Conservation (phyloP, 1,284 basidiomycete genomes). For the Kalmanozyma brasiliensis region DNA sequence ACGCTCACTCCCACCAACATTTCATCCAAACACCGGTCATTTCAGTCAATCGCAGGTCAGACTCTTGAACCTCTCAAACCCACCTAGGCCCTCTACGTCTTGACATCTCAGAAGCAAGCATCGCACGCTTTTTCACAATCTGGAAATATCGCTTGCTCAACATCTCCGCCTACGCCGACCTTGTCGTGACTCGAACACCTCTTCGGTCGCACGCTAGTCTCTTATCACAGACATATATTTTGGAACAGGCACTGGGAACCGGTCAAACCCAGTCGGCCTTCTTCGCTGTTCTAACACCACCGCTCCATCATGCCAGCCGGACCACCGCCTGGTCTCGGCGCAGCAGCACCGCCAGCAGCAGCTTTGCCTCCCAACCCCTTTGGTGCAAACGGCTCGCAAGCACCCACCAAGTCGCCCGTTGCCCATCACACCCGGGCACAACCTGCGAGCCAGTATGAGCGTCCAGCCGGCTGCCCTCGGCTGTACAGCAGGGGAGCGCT, state of each 20-base stretch:
- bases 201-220: too few species aligned
- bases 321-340: conserved; percentile 50
- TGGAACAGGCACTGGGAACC: conserved; percentile 24
- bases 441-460: conserved; percentile 17
- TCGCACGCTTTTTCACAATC: too few species aligned
- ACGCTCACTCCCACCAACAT: conserved; percentile 3
- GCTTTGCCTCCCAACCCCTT: conserved; percentile 49
- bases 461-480: conserved; percentile 41
- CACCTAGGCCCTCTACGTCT: too few species aligned
- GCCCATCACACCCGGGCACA: conserved; percentile 7
- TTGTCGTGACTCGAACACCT: too few species aligned
- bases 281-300: conserved; percentile 8
- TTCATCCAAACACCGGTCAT: not conserved
- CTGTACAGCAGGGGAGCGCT: conserved; percentile 66
- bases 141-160: too few species aligned
- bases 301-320: conserved; percentile 39
- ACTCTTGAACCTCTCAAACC: too few species aligned
- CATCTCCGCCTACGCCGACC: too few species aligned
- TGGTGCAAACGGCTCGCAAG: conserved; percentile 28
- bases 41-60: too few species aligned
- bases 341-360: conserved; percentile 37
- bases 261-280: conserved; percentile 22
- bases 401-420: conserved; percentile 19
- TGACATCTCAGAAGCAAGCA: too few species aligned
- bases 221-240: too few species aligned